Evolutionary conservation across 1,139 yeast species (phyloP), one percentile per base, ranked within the genome.

Genomic region (Chernovozyma sophiae-reginae): DNA sequence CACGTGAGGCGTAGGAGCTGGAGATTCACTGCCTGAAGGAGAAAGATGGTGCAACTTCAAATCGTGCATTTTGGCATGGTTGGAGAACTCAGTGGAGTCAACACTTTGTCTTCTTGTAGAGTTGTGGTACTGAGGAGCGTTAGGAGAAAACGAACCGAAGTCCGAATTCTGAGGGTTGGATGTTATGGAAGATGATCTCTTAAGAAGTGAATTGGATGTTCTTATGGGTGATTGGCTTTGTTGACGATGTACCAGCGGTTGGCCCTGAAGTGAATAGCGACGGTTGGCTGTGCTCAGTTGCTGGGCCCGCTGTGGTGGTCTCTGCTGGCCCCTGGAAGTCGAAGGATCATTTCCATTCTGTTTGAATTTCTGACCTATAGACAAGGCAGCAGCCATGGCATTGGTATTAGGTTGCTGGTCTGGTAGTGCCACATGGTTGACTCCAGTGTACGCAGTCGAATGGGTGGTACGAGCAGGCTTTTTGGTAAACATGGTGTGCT

Each of bases 381-480:
- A 61, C 34, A 66, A 51, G 2, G 76, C 76, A 4, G 76, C 76
- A 6, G 76, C 76, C 51, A 67, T 51, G 12, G 76, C 76, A 36
- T 60, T 58, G 32, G 60, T 53, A 46, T 55, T 59, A 17, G 75
- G 75, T 38, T 67, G 69, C 38, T 47, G 54, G 18, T 56, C 39
- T 6, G 60, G 47, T 4, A 66, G 62, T 3, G 68, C 60, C 14
- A 53, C 46, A 39, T 62, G 68, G 44, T 63, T 65, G 24, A 69
- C 75, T n/a, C 74, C 76, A 4, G 74, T 69, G 46, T 70, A 69
- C 20, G 74, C 58, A 13, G 71, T 61, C 35, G 53, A 48, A 33
- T 55, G 65, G 19, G 44, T 45, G 39, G 47, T 52, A 43, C 70
- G 63, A 39, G 60, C 55, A 35, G 55, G 61, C 33, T 70, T 57